Evolutionary conservation across 2,329 filamentous ascomycete species (phyloP), one percentile per base, ranked within the genome.

Genomic region (Penicillium sp.): DNA sequence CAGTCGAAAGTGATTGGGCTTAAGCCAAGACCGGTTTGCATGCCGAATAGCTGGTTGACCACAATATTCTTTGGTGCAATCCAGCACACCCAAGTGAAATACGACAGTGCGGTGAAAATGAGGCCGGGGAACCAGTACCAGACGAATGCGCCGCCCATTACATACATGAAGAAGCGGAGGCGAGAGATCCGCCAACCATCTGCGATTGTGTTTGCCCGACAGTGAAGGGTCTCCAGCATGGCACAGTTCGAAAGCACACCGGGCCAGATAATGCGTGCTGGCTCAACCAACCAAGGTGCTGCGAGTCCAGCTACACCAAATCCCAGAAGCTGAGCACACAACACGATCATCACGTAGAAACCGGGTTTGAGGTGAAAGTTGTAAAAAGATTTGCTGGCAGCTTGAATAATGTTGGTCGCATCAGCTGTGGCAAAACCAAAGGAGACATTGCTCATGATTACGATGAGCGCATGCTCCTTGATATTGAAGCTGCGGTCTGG

Each of bases 101-200:
- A 79, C 10, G 79, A 81, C 5, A 85, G 72, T 0, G 76, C 79
- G 51, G 79, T 81, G 66, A 78, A 83, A 1, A 85, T 69, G 25
- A 83, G 75, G 11, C 77, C 83, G 0, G 82, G 83, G 38, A 86
- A 78, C 76, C 81, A 85, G 66, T 86, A 85, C 73, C 83, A 73
- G 28, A 71, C 49, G 48, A 77, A 76, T 1, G 63, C 68, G 4
- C 52, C 63, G 1, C 62, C 56, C 17, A 69, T 72, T 8, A 76
- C 67, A 10, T 71, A 75, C 4, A 75, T 54, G 50, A 78, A 78
- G 60, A 76, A 78, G 2, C 70, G 71, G n/a, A 76, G 68, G 25
- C 76, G 71, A 22, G 73, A 71, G 31, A 78, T 72, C 34, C 63
- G 70, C 76, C 76, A 79, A 17, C 75, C 75, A 37, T 78, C 64